Evolutionary conservation across 2,329 filamentous ascomycete genomes (phyloP).

Genomic region (Cercospora citrullina): DNA sequence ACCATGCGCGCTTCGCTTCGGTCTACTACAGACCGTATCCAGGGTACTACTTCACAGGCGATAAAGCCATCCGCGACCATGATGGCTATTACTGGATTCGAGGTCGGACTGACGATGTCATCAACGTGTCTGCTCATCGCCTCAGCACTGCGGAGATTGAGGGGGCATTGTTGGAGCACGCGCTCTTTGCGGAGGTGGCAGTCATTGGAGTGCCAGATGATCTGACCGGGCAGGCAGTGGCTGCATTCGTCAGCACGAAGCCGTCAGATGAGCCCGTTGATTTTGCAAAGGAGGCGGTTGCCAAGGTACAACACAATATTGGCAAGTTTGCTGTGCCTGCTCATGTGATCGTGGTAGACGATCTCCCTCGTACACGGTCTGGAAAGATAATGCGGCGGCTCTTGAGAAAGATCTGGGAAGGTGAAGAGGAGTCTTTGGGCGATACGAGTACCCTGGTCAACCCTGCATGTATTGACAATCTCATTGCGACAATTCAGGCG

Average conservation of each 20-base stretch:
- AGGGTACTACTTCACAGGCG: slow-evolving; percentile 94
- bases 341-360: not conserved
- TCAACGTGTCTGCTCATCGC: slow-evolving; percentile 89
- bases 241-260: not conserved
- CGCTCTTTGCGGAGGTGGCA: not conserved
- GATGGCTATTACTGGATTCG: slow-evolving; percentile 66
- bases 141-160: slow-evolving; percentile 46
- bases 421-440: not conserved
- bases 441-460: not conserved
- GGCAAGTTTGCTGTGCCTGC: not conserved
- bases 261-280: no score
- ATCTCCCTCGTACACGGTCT: not conserved
- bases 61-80: slow-evolving; percentile 64
- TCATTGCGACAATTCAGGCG: not conserved
- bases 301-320: not conserved
- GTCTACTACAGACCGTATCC: slow-evolving; percentile 96
- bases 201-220: not conserved
- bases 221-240: not conserved
- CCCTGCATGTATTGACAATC: not conserved
- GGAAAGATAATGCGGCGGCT: not conserved
- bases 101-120: slow-evolving; percentile 74
- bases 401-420: not conserved
- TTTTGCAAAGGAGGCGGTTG: not conserved
- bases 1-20: slow-evolving; percentile 97
- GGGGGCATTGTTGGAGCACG: not conserved